phyloP scores from a whole-genome alignment of 306 rosid genomes.

The Arachis stenosperma region DNA sequence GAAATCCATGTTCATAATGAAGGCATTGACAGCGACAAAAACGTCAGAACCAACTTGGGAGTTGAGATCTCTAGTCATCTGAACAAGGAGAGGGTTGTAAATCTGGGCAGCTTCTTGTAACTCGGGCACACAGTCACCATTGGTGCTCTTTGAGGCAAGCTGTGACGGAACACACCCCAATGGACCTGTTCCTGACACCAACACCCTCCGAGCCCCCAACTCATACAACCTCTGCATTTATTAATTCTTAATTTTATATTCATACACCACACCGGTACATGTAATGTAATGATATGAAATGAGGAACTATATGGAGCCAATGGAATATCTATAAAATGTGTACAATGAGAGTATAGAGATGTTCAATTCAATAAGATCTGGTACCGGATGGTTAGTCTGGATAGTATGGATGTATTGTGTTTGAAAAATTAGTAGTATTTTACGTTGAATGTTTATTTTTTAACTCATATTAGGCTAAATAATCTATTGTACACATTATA shows the following conservation, averaged over 20 bases:
- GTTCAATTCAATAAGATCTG: too few relatives aligned
- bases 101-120: constrained; percentile 39
- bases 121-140: constrained; percentile 50
- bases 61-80: constrained; percentile 50
- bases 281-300: too few relatives aligned
- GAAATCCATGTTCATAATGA: constrained; percentile 42
- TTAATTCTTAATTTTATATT: not conserved
- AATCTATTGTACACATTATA: too few relatives aligned
- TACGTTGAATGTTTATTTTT: too few relatives aligned
- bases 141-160: constrained; percentile 45
- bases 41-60: constrained; percentile 35
- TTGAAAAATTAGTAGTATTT: too few relatives aligned
- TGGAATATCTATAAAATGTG: too few relatives aligned
- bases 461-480: too few relatives aligned
- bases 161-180: constrained; percentile 49
- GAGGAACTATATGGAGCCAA: too few relatives aligned
- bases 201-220: constrained; percentile 49
- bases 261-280: too few relatives aligned
- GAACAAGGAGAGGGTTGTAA: constrained; percentile 38
- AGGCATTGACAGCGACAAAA: constrained; percentile 45
- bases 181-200: constrained; percentile 59
- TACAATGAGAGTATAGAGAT: too few relatives aligned
- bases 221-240: constrained; percentile 37
- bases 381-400: too few relatives aligned
- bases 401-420: too few relatives aligned